Percentiles rank a stretch among this genome's conserved stretches.
These are phyloP conservation scores for Phanerochaete carnosa DNA, from an alignment of 768 basidiomycete genomes.

Conservation along the genomic window DNA sequence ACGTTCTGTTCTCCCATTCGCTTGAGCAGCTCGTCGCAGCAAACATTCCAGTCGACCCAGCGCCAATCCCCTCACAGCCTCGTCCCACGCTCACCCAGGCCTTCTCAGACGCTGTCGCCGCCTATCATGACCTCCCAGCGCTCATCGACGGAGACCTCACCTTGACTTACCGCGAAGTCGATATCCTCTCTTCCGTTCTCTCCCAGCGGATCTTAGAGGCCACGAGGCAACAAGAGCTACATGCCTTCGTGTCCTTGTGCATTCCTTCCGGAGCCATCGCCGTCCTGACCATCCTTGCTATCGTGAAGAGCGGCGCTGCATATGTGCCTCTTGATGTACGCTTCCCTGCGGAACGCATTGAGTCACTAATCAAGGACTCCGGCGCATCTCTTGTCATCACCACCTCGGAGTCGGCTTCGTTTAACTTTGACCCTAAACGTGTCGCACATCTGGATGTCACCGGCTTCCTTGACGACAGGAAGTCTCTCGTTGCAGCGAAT, in stretches of 20 bases:
- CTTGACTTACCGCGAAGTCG: background rate
- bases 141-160: background rate
- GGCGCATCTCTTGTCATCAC: background rate
- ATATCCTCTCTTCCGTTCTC: background rate
- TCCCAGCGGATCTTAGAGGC: background rate
- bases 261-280: background rate
- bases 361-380: background rate
- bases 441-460: background rate
- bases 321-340: background rate
- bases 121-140: background rate
- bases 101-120: background rate
- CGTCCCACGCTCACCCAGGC: background rate
- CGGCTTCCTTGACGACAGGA: background rate
- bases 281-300: background rate
- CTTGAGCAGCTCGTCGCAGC: background rate
- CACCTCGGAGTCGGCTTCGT: background rate
- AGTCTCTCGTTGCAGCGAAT: background rate
- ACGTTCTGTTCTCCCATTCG: background rate
- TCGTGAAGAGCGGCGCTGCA: background rate
- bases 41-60: background rate
- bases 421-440: background rate
- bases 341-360: background rate
- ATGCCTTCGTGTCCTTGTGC: background rate
- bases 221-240: background rate
- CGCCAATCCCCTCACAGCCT: background rate